Conservation (phyloP, 805 yeast species). For the Komagataella kurtzmanii region DNA sequence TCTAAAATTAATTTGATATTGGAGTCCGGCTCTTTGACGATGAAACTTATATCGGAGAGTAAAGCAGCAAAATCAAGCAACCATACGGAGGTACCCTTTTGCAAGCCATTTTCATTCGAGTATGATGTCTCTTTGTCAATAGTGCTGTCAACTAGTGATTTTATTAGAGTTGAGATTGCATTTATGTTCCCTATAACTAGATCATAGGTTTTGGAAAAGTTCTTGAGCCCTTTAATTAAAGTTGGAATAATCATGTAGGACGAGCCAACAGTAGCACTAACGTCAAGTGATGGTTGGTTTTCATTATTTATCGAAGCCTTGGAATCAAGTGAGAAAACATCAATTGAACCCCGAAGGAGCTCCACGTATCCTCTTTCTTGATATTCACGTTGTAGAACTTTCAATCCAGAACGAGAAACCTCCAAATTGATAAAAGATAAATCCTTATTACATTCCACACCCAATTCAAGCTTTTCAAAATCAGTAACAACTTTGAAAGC, state of each 20-base stretch:
- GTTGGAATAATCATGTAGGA: neutral
- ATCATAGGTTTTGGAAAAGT: neutral
- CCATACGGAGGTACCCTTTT: neutral
- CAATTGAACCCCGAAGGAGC: neutral
- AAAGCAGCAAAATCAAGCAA: neutral
- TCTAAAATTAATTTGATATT: neutral
- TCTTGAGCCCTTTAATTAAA: neutral
- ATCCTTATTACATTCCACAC: neutral
- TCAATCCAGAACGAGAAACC: neutral
- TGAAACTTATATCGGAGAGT: neutral
- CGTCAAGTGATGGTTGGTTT: neutral
- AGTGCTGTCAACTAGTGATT: neutral
- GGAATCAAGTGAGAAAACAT: neutral
- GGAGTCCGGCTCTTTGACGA: neutral
- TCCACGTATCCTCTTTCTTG: neutral
- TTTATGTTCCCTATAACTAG: neutral
- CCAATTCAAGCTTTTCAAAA: neutral
- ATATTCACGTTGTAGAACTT: neutral
- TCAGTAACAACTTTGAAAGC: neutral
- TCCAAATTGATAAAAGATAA: neutral
- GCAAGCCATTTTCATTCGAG: neutral
- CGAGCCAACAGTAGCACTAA: neutral
- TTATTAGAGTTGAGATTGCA: neutral
- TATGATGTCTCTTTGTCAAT: neutral
- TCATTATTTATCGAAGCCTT: neutral